Evolutionary conservation across 805 yeast species (phyloP), one percentile per base, ranked within the genome.

Genomic region (Schizosaccharomyces cryophilus): DNA sequence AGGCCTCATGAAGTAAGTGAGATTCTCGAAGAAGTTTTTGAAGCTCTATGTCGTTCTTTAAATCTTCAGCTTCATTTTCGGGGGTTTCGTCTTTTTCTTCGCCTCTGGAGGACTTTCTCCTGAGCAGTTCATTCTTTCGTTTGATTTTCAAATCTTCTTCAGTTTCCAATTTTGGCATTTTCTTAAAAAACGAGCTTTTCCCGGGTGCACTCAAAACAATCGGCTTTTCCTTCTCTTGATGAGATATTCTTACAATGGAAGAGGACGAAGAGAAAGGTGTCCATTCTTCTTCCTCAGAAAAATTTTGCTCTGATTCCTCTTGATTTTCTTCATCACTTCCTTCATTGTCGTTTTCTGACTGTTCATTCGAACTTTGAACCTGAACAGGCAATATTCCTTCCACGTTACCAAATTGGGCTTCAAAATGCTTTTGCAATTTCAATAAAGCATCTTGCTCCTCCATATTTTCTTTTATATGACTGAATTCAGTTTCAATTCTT

Each of bases 21-120:
- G 88, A 82, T 68, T 84, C 90, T 62, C 74, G 74, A 38, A 84
- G 72, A 26, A 84, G 73, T 59, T 89, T 70, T 66, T 84, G 87
- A 54, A 84, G 74, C 62, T 80, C 85, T 40, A 83, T 66, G 67
- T 84, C 90, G 67, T 84, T 82, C 61, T 80, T 78, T 62, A 83
- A 68, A 64, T 84, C 78, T 30, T 78, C 75, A 38, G 69, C 67
- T 7, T 74, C 75, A 13, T 75, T 77, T 54, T 59, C 59, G 24
- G 61, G 62, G 48, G 62, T 61, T n/a, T 42, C 62, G 29, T 31
- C 60, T 29, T 21, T 47, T n/a, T 26, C 45, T 17, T 9, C 26
- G 17, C 17, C 26, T n/a, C 13, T 7, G 9, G 30, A 24, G 6
- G 13, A 29, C 26, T 51, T 51, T 21, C 56, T 21, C 51, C 21